phyloP scores from a whole-genome alignment of 306 rosid species.

The Gleditsia sinensis region DNA sequence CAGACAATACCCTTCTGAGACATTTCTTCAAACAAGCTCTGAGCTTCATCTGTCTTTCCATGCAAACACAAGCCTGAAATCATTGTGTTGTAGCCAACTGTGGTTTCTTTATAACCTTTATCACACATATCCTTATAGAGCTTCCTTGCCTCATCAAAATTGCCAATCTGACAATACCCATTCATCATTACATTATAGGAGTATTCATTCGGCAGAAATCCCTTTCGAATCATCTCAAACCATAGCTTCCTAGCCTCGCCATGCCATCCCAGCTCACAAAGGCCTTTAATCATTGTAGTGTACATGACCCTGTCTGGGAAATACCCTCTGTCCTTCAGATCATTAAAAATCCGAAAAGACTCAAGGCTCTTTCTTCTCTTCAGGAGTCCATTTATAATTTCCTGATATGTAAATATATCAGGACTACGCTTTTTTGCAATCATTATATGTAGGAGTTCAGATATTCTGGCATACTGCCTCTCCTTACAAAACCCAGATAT shows the following conservation, averaged over 20 bases:
- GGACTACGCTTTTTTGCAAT: slow-evolving; percentile 50
- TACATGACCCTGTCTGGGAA: slow-evolving; percentile 70
- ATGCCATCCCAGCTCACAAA: slow-evolving; percentile 47
- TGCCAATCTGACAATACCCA: slow-evolving; percentile 52
- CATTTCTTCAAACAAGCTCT: slow-evolving; percentile 59
- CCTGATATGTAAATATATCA: slow-evolving; percentile 58
- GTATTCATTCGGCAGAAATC: slow-evolving; percentile 63
- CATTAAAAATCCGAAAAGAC: slow-evolving; percentile 61
- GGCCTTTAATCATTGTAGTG: slow-evolving; percentile 67
- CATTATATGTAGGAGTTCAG: slow-evolving; percentile 75
- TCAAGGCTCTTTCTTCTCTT: slow-evolving; percentile 43
- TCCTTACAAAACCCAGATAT: slow-evolving; percentile 57
- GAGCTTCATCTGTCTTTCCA: slow-evolving; percentile 61
- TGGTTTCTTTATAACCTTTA: slow-evolving; percentile 54
- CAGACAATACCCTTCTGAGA: slow-evolving; percentile 46
- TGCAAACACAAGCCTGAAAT: slow-evolving; percentile 59
- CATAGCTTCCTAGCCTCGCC: slow-evolving; percentile 77
- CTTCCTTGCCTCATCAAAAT: slow-evolving; percentile 52
- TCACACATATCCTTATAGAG: slow-evolving; percentile 59
- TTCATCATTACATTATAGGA: slow-evolving; percentile 59
- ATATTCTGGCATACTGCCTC: slow-evolving; percentile 47
- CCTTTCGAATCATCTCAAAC: slow-evolving; percentile 82
- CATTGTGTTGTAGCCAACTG: slow-evolving; percentile 52
- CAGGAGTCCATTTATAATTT: slow-evolving; percentile 63
- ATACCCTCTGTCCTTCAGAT: slow-evolving; percentile 83